These are phyloP conservation scores for Leishmania lainsoni DNA, from an alignment of 208 protist species.

Conservation along the genomic window DNA sequence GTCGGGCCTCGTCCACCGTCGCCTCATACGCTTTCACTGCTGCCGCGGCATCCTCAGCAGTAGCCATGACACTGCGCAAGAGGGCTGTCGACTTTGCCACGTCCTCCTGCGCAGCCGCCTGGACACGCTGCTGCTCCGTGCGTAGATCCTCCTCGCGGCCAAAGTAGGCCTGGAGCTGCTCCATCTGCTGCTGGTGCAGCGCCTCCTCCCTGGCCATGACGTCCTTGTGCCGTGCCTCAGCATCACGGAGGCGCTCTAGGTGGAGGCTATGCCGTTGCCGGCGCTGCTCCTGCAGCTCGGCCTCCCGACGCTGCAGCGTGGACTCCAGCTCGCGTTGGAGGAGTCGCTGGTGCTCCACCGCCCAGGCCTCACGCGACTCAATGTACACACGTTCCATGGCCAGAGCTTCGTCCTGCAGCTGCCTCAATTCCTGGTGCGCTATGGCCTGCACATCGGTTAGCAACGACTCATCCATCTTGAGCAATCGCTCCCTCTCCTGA, in stretches of 20 bases:
- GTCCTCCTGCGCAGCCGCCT: slow-evolving; percentile 49
- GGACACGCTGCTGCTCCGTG: slow-evolving; percentile 42
- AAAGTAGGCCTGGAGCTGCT: slow-evolving; percentile 58
- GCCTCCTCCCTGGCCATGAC: slow-evolving; percentile 51
- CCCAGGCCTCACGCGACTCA: slow-evolving; percentile 73
- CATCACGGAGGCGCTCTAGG: slow-evolving; percentile 56
- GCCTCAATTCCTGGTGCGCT: slow-evolving; percentile 69
- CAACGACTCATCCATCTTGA: slow-evolving; percentile 81
- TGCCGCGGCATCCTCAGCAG: slow-evolving; percentile 40
- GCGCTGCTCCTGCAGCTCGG: slow-evolving; percentile 68
- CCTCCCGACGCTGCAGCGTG: slow-evolving; percentile 46
- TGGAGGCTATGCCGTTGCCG: slow-evolving; percentile 56
- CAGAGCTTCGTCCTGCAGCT: slow-evolving; percentile 68
- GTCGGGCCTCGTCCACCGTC: slow-evolving; percentile 45
- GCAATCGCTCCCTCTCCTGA: slow-evolving; percentile 57
- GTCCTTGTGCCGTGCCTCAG: slow-evolving; percentile 62
- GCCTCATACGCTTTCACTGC: slow-evolving; percentile 54
- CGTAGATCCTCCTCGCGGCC: slow-evolving; percentile 56
- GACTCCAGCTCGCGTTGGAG: slow-evolving; percentile 64
- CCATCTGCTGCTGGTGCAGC: slow-evolving; percentile 66
- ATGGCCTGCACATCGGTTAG: slow-evolving; percentile 65
- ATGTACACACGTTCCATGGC: slow-evolving; percentile 79
- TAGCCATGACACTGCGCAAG: slow-evolving; percentile 34
- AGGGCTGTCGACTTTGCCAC: slow-evolving; percentile 38
- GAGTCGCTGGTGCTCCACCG: slow-evolving; percentile 58